phyloP scores from a whole-genome alignment of 2,329 filamentous ascomycete species.

The Pseudogymnoascus sp. region DNA sequence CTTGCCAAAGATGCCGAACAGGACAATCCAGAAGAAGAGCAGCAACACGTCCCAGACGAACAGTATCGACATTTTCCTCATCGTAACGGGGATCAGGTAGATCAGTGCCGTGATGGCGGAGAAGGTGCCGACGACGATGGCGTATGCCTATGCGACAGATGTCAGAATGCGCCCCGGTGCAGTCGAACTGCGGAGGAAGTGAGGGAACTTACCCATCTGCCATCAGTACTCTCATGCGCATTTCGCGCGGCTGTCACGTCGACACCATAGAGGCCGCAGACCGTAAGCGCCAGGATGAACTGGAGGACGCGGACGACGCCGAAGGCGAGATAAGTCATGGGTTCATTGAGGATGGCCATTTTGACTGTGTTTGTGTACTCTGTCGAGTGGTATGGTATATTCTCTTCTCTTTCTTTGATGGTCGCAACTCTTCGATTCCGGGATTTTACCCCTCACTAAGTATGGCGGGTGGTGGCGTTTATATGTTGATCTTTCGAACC shows the following conservation, averaged over 20 bases:
- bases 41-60: constrained; percentile 65
- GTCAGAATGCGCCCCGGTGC: neutral
- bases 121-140: constrained; percentile 59
- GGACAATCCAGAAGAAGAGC: constrained; percentile 69
- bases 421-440: neutral
- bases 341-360: neutral
- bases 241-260: constrained; percentile 53
- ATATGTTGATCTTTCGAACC: constrained; percentile 1
- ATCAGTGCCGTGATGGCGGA: constrained; percentile 56
- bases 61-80: constrained; percentile 40
- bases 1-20: constrained; percentile 77
- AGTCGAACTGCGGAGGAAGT: neutral
- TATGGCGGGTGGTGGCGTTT: neutral
- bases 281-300: constrained; percentile 66
- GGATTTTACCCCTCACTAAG: neutral
- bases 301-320: constrained; percentile 63
- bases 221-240: constrained; percentile 43
- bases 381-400: neutral
- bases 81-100: constrained; percentile 56
- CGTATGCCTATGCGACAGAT: constrained; percentile 49
- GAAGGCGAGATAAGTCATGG: constrained; percentile 46
- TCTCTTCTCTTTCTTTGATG: neutral
- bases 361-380: neutral
- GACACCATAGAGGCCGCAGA: constrained; percentile 69
- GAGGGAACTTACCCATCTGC: constrained; percentile 57